Percentiles rank a stretch among this genome's conserved stretches.
These are phyloP conservation scores for Knoxdaviesia proteae DNA, from an alignment of 2,329 filamentous ascomycete genomes.

Conservation along the genomic window DNA sequence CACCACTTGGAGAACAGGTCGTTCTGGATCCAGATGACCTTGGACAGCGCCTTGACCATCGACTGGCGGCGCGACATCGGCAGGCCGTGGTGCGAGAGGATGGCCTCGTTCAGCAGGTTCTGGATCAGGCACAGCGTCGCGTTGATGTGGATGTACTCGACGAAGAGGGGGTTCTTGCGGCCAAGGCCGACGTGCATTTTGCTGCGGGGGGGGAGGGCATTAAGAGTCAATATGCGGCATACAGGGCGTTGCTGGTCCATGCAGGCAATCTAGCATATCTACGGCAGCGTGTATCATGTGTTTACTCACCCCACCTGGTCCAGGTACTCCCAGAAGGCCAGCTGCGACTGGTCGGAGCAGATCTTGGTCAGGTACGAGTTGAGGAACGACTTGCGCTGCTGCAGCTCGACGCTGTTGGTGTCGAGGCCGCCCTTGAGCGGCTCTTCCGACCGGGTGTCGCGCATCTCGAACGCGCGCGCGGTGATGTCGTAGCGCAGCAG, in stretches of 20 bases:
- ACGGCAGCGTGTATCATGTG: neutral
- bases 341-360: conserved; percentile 51
- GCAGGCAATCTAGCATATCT: neutral
- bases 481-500: conserved; percentile 66
- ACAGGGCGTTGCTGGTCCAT: no score
- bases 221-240: no score
- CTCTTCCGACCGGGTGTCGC: conserved; percentile 42
- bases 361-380: conserved; percentile 57
- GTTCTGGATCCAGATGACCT: conserved; percentile 78
- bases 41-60: conserved; percentile 54
- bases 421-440: conserved; percentile 40
- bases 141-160: conserved; percentile 66
- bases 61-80: conserved; percentile 47
- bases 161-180: conserved; percentile 48
- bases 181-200: conserved; percentile 69
- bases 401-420: conserved; percentile 54
- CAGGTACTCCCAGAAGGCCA: conserved; percentile 68
- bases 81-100: conserved; percentile 50
- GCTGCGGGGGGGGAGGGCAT: conserved; percentile 11
- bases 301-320: conserved; percentile 53
- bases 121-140: conserved; percentile 54
- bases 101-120: conserved; percentile 56
- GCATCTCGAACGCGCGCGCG: conserved; percentile 49
- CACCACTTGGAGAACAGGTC: conserved; percentile 75
- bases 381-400: conserved; percentile 58